Base-by-base conservation (phyloP, 768 basidiomycete genomes). In the Russula lepida region DNA sequence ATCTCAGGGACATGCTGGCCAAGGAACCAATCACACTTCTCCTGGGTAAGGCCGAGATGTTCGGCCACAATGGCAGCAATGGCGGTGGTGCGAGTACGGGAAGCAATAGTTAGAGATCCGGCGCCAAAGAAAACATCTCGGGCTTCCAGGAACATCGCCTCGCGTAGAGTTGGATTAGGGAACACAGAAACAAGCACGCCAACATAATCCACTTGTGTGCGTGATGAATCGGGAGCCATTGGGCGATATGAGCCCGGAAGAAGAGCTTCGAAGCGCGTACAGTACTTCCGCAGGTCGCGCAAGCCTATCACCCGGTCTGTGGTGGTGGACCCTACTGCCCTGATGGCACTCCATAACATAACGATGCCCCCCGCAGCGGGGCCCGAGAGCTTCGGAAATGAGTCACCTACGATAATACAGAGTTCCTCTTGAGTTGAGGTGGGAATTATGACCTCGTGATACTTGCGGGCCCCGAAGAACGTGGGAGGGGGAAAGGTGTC, bases 91-190 rank as follows among this genome's bases (percentile, higher is more conserved):
- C 84, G 81, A 5, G 75, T 72, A 52, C 75, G 81, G 49, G 83
- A 79, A 9, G 81, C 71, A 1, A 78, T 64, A 2, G 84, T 85
- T 52, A 79, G 76, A 5, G 76, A 72, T 17, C 83, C 82, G 27
- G 84, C 79, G 39, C 92, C 91, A 65, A 97, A 92, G 75, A 99
- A 98, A 25, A 95, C 83, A 70, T 98, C 97, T 21, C 88, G 80
- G 0, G 91, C 90, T 69, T 94, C 90, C 44, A 92, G 76, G 68
- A 86, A 94, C 32, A 98, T 83, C 55, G 94, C 92, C 71, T 98
- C 95, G 44, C 93, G 84, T 2, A 95, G 69, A 0, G 80, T 73
- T 4, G 87, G 83, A 69, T 92, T 91, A 4, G 86, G 76, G 66
- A 92, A 84, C 48, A 86, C 67, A 15, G 73, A 67, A 12, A 75